Percentiles rank a stretch among this genome's conserved stretches.
These are phyloP conservation scores for Leccinum broughii DNA, from an alignment of 768 basidiomycete genomes.

Conservation along the genomic window DNA sequence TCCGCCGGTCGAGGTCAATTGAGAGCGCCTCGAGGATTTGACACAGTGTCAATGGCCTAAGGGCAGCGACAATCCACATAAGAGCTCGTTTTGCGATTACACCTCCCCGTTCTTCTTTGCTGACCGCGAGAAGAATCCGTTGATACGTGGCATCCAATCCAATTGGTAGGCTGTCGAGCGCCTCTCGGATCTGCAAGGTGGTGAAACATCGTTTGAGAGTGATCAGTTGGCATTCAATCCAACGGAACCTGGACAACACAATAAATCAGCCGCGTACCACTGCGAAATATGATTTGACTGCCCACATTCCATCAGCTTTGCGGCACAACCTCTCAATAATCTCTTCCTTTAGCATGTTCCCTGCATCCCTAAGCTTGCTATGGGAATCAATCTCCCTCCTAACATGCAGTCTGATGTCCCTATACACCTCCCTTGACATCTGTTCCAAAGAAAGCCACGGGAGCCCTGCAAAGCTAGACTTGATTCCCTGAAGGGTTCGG, in stretches of 20 bases:
- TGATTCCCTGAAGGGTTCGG: conserved; percentile 7
- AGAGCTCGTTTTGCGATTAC: neutral
- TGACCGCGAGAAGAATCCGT: neutral
- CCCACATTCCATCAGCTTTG: conserved; percentile 15
- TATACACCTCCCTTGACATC: neutral
- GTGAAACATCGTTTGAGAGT: neutral
- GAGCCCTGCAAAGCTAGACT: neutral
- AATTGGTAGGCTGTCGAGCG: neutral
- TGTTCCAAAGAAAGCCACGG: conserved; percentile 8
- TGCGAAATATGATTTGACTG: neutral
- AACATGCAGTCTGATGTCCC: conserved; percentile 10
- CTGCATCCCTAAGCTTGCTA: conserved; percentile 1
- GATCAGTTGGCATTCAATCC: neutral
- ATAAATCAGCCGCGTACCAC: neutral
- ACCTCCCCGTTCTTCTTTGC: neutral
- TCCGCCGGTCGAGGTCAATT: neutral
- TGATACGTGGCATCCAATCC: neutral
- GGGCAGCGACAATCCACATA: neutral
- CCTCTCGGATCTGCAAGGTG: neutral
- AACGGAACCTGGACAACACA: neutral
- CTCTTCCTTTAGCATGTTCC: conserved; percentile 1
- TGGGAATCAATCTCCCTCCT: conserved; percentile 9
- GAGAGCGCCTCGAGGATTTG: neutral
- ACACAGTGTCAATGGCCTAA: neutral
- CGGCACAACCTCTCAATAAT: neutral